Base-by-base conservation (phyloP, 1,139 yeast genomes). In the Suhomyces wounanorum region DNA sequence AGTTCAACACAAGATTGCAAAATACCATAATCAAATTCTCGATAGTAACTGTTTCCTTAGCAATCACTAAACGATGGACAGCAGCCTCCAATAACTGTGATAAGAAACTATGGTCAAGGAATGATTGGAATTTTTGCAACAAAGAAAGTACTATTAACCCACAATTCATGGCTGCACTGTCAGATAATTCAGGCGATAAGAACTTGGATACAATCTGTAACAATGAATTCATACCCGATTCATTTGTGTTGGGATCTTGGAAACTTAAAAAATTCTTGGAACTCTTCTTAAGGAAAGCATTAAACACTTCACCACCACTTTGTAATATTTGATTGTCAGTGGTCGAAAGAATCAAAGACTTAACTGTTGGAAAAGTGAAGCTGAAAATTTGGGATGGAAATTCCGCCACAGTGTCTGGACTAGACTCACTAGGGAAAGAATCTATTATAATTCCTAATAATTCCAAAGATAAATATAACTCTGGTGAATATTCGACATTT, bases 321-420 rank as follows among this genome's bases (percentile, higher is more conserved):
- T 91, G 96, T 38, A 91, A 69, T 6, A 90, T 77, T 61, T 88
- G 94, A 57, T 88, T 89, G 65, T 92, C 97, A n/a, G 70, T 72
- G 1, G 94, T 78, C 2, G 64, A 62, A 43, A 82, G 60, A 10
- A 89, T 69, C 28, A 89, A 70, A 25, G 72, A 71, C 46, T 78
- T 76, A 43, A 87, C 62, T 1, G 78, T 70, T 0, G 85, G 83
- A 60, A 85, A 81, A 1, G 81, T 69, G 49, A 70, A 75, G 14
- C 68, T 61, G 55, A 84, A 82, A 5, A 86, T 70, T 14, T 72
- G 72, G 3, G 67, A 60, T 0, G 87, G 84, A 44, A 86, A 69
- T 0, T 72, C 61, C 2, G 55, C 73, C 11, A 38, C 17, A 2
- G 14, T 35, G 3, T 8, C 49, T 16, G 44, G 16, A 6, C 68